Evolutionary conservation across 2,329 filamentous ascomycete genomes (phyloP).

Genomic region (Shiraia bambusicola): DNA sequence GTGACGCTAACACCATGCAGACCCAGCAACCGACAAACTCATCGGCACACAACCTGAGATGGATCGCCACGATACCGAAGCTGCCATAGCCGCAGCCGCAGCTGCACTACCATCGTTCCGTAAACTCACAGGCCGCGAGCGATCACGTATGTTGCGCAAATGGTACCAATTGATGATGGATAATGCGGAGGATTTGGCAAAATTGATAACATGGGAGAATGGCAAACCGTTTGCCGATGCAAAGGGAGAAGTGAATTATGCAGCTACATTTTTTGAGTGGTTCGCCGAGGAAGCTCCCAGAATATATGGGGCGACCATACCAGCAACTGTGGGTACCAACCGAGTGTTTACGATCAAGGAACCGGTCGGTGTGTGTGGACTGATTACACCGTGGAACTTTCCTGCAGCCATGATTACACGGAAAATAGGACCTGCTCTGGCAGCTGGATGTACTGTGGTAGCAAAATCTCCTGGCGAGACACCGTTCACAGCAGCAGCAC

Average conservation of each 20-base stretch:
- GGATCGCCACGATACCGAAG: conserved; percentile 72
- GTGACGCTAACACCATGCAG: conserved; percentile 45
- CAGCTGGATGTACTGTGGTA: conserved; percentile 93
- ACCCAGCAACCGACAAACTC: conserved; percentile 78
- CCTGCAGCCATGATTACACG: conserved; percentile 54
- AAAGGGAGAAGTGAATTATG: conserved; percentile 45
- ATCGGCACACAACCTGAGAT: conserved; percentile 88
- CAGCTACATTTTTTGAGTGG: conserved; percentile 46
- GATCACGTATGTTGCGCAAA: conserved; percentile 70
- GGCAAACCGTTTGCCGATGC: conserved; percentile 71
- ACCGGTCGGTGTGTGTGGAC: conserved; percentile 78
- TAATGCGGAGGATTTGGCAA: conserved; percentile 78
- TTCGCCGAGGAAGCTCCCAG: conserved; percentile 45
- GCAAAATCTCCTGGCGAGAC: conserved; percentile 91
- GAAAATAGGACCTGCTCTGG: conserved; percentile 66
- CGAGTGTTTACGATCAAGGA: conserved; percentile 78
- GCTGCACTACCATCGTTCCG: conserved; percentile 73
- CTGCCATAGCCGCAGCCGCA: conserved; percentile 80
- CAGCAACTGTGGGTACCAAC: conserved; percentile 68
- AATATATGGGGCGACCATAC: conserved; percentile 67
- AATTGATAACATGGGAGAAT: conserved; percentile 85
- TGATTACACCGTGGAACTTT: conserved; percentile 89
- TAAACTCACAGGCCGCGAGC: conserved; percentile 71
- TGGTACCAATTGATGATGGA: conserved; percentile 82
- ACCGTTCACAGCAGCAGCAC: conserved; percentile 82